These are phyloP conservation scores for Myriangium duriaei DNA, from an alignment of 2,329 filamentous ascomycete genomes.

Conservation along the genomic window DNA sequence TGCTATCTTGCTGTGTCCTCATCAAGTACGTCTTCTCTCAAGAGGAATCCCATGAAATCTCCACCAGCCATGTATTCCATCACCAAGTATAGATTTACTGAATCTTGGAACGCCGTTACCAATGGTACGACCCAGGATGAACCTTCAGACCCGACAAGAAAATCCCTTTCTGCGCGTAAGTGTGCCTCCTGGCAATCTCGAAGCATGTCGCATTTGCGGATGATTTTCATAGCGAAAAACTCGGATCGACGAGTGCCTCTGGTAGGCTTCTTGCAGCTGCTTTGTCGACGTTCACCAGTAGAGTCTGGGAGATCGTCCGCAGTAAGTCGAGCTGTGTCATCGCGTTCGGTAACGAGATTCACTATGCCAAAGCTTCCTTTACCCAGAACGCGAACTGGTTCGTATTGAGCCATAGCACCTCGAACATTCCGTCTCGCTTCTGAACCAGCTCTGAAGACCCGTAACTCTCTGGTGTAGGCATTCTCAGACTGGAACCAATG, in stretches of 20 bases:
- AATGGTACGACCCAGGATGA: conserved; percentile 83
- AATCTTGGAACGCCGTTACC: conserved; percentile 79
- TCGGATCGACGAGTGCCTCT: conserved; percentile 32
- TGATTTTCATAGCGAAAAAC: conserved; percentile 94
- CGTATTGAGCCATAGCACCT: conserved; percentile 53
- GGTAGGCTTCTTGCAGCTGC: too few species aligned
- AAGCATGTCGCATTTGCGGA: conserved; percentile 87
- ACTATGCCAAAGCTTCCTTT: conserved; percentile 95
- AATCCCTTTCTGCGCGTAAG: conserved; percentile 79
- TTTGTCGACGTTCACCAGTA: not conserved
- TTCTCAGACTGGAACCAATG: conserved; percentile 57
- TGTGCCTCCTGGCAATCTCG: conserved; percentile 86
- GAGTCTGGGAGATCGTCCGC: not conserved
- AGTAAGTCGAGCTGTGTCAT: not conserved
- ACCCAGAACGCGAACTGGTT: conserved; percentile 69
- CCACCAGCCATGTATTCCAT: conserved; percentile 99
- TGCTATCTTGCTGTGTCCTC: conserved; percentile 77
- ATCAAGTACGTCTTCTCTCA: conserved; percentile 70
- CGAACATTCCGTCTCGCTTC: conserved; percentile 35
- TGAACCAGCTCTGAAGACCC: conserved; percentile 55
- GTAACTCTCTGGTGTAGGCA: conserved; percentile 59
- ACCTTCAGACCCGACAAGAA: conserved; percentile 77
- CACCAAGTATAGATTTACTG: conserved; percentile 72
- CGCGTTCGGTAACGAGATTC: conserved; percentile 58
- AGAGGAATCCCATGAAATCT: conserved; percentile 77